phyloP scores from a whole-genome alignment of 352 stramenopile genomes.

The Globisporangium rhizosaccharum region DNA sequence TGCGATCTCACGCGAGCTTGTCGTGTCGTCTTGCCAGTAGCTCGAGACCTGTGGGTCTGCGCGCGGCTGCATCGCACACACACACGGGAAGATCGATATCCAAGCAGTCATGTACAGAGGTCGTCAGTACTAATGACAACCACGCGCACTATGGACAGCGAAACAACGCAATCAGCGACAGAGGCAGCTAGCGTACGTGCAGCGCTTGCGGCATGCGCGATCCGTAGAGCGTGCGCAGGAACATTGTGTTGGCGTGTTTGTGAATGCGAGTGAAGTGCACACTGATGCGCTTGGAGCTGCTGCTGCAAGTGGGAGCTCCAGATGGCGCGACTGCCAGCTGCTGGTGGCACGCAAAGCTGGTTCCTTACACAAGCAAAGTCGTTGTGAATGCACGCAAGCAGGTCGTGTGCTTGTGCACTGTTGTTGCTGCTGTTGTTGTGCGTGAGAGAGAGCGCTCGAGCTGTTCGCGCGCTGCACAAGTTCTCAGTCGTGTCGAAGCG shows the following conservation, averaged over 20 bases:
- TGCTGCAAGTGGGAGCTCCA: no score
- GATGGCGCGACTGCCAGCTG: no score
- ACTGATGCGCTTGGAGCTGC: no score
- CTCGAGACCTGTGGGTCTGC: constrained; percentile 57
- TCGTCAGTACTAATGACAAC: neutral
- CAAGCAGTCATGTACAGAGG: neutral
- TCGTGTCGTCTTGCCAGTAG: constrained; percentile 79
- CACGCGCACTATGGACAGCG: no score
- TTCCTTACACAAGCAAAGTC: no score
- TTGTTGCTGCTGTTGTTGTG: no score
- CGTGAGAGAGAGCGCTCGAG: no score
- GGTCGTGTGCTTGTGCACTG: no score
- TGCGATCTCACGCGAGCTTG: constrained; percentile 55
- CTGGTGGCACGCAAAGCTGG: no score
- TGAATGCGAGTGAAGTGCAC: neutral
- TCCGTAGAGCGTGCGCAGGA: constrained; percentile 72
- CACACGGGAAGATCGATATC: neutral
- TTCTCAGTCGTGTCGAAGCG: no score
- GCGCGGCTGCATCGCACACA: constrained; percentile 34
- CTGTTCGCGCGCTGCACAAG: no score
- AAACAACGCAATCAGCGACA: neutral
- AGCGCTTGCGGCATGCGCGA: constrained; percentile 74
- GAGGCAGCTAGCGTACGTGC: constrained; percentile 37
- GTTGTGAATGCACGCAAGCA: no score
- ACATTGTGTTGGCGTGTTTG: constrained; percentile 30